phyloP scores from a whole-genome alignment of 2,329 filamentous ascomycete species.

The Calonectria montana region DNA sequence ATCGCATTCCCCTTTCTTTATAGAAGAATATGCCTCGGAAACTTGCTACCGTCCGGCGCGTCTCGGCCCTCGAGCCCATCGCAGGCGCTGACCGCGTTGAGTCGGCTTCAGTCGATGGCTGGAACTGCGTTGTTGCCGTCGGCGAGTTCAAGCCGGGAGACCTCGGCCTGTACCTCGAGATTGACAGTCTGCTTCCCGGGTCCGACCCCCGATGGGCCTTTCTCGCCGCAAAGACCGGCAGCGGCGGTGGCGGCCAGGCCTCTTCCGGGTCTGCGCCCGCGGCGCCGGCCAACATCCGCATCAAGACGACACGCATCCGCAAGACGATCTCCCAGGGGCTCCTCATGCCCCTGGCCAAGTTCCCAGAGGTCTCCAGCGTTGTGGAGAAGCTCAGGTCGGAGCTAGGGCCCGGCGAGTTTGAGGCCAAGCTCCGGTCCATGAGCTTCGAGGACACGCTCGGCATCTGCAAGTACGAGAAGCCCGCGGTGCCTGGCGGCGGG shows the following conservation, averaged over 20 bases:
- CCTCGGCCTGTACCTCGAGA: slow-evolving; percentile 36
- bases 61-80: slow-evolving; percentile 33
- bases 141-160: slow-evolving; percentile 30
- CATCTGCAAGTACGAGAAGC: slow-evolving; percentile 36
- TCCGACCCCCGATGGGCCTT: slow-evolving; percentile 32
- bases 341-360: slow-evolving; percentile 30
- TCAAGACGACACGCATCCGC: slow-evolving; percentile 32
- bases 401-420: not conserved
- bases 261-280: slow-evolving; percentile 1
- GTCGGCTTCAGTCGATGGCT: slow-evolving; percentile 34
- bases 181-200: slow-evolving; percentile 37
- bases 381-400: not conserved
- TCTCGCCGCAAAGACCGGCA: slow-evolving; percentile 20
- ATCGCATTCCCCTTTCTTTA: not conserved
- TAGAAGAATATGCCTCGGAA: slow-evolving; percentile 31
- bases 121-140: slow-evolving; percentile 34
- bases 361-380: slow-evolving; percentile 28
- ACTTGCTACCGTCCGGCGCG: slow-evolving; percentile 35
- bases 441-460: slow-evolving; percentile 35
- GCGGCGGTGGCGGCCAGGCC: not conserved
- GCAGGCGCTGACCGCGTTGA: slow-evolving; percentile 33
- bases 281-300: slow-evolving; percentile 26
- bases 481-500: not conserved
- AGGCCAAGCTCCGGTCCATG: slow-evolving; percentile 15
- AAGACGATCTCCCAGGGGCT: slow-evolving; percentile 37